A percentile compares a stretch with the other conserved stretches of the same genome.
These are phyloP conservation scores for Phlebopus sp. DNA, from an alignment of 1,284 basidiomycete genomes.

Conservation along the genomic window DNA sequence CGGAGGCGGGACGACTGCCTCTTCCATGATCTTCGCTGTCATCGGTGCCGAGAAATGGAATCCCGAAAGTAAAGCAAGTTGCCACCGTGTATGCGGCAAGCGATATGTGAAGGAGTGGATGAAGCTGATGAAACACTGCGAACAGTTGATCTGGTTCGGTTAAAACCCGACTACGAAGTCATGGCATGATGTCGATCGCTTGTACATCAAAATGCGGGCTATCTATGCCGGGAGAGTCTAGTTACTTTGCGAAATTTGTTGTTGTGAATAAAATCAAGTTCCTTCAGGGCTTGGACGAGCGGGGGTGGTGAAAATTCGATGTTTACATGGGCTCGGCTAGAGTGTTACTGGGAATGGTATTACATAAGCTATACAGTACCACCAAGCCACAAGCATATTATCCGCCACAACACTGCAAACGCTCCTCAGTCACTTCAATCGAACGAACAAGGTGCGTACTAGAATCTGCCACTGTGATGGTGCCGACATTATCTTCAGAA, in stretches of 20 bases:
- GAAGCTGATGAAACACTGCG: constrained; percentile 46
- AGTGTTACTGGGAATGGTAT: no score
- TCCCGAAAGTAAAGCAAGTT: no score
- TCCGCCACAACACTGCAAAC: constrained; percentile 18
- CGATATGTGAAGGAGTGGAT: constrained; percentile 43
- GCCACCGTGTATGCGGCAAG: no score
- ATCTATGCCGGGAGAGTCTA: not conserved
- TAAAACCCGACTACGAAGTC: no score
- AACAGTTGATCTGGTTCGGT: no score
- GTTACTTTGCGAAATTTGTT: not conserved
- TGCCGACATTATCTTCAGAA: constrained; percentile 36
- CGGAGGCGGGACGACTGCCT: no score
- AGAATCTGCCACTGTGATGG: constrained; percentile 6
- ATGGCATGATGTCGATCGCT: not conserved
- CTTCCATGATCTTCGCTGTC: not conserved
- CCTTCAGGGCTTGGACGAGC: no score
- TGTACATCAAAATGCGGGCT: not conserved
- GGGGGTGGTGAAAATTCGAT: no score
- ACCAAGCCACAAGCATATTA: constrained; percentile 11
- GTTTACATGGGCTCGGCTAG: no score
- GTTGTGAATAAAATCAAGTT: not conserved
- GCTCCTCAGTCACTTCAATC: constrained; percentile 27
- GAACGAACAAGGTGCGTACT: constrained; percentile 31
- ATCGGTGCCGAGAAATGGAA: no score
- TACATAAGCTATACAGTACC: constrained; percentile 38